Conservation (phyloP, 2,329 filamentous ascomycete genomes). For the Emergomyces orientalis region DNA sequence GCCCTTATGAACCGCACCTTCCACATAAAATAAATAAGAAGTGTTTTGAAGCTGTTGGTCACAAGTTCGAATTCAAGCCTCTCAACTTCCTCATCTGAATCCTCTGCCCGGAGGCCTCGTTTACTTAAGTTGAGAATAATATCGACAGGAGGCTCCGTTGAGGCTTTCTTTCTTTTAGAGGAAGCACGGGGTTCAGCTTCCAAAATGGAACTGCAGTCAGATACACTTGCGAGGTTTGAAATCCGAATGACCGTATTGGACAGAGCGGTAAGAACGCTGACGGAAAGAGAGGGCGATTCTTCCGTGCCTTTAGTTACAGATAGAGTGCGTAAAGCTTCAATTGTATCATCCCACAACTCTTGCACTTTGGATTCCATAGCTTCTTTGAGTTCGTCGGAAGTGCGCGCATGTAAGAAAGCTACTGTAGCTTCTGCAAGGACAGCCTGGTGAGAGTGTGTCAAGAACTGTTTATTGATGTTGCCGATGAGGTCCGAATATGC, state of each 20-base stretch:
- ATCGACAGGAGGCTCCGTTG: conserved; percentile 44
- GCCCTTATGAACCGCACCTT: conserved; percentile 57
- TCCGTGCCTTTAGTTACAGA: conserved; percentile 59
- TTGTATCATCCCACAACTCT: conserved; percentile 74
- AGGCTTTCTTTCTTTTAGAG: conserved; percentile 32
- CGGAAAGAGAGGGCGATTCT: conserved; percentile 42
- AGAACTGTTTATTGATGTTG: conserved; percentile 89
- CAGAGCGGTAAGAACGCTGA: conserved; percentile 57
- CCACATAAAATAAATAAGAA: conserved; percentile 94
- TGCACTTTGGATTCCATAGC: conserved; percentile 70
- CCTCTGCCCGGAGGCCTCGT: conserved; percentile 57
- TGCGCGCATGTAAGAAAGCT: conserved; percentile 74
- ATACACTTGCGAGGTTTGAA: conserved; percentile 68
- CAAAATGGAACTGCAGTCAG: conserved; percentile 65
- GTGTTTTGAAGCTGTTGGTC: conserved; percentile 62
- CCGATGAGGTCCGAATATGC: conserved; percentile 74
- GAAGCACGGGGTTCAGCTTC: conserved; percentile 45
- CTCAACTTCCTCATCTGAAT: conserved; percentile 60
- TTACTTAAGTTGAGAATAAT: conserved; percentile 63
- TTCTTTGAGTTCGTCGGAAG: conserved; percentile 82
- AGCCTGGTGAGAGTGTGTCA: conserved; percentile 76
- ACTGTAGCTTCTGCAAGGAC: conserved; percentile 76
- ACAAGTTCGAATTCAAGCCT: conserved; percentile 72
- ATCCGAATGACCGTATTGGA: conserved; percentile 69
- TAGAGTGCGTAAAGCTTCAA: conserved; percentile 62